Evolutionary conservation across 306 rosid species (phyloP), one percentile per base, ranked within the genome.

Genomic region (Canavalia ensiformis): DNA sequence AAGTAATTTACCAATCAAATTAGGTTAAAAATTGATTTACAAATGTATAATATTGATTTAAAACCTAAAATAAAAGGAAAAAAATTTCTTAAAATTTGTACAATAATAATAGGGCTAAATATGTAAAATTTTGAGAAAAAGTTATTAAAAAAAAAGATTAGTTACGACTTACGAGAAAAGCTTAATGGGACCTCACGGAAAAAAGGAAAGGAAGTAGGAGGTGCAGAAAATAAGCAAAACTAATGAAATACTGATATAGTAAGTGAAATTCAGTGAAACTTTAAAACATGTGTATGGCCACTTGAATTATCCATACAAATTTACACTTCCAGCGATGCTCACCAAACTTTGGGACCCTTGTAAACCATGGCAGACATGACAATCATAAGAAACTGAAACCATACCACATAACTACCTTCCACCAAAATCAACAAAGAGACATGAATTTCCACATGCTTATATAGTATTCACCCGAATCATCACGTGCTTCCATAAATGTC

Each of bases 301-400:
- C 44, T 25, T 28, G 56, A 74, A 74, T 2, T 49, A 39, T 37
- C 35, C 35, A 9, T 1, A 7, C 45, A 62, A 63, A 60, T 31
- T 63, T 63, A 12, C 4, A 41, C 41, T 76, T 76, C 80, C 52
- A 75, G 69, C 79, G 11, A 74, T 74, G 65, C 6, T 9, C 9
- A 9, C 30, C 42, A 8, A 41, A 74, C 46, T 7, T 13, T 75
- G 80, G 80, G 80, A 49, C 81, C 72, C 62, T 63, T 49, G 2
- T 76, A 8, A 59, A 28, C 35, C 47, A 42, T 29, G 45, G n/a
- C 8, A 6, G 39, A 3, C 75, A 69, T 71, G 33, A 1, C 77
- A 54, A 37, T 18, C 78, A 73, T 74, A 3, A 7, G 25, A 18
- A 18, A 18, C 25, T 18, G 25, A 18, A 18, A 8, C 63, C 44